These are phyloP conservation scores for Aspergillus sclerotiicarbonarius DNA, from an alignment of 495 filamentous ascomycete species.

Conservation along the genomic window DNA sequence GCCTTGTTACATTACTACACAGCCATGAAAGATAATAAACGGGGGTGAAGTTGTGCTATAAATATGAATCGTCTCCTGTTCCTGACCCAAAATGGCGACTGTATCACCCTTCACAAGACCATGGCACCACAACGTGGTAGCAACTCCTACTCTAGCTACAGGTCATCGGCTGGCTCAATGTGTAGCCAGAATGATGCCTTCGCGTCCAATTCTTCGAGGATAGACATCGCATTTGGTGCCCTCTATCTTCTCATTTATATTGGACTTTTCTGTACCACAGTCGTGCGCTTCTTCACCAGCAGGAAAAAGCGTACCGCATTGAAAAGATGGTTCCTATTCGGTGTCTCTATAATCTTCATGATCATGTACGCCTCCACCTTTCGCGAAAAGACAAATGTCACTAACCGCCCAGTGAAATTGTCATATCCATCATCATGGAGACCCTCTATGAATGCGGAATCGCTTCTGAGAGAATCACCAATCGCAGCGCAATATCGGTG, in stretches of 20 bases:
- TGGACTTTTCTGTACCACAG: not conserved
- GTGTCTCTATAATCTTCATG: conserved; percentile 10
- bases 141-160: not conserved
- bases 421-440: conserved; percentile 11
- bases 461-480: no score
- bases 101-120: no score
- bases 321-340: conserved; percentile 13
- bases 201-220: not conserved
- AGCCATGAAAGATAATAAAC: no score
- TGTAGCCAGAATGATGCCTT: conserved; percentile 12
- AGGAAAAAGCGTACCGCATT: conserved; percentile 2
- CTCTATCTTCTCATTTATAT: conserved; percentile 17
- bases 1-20: no score
- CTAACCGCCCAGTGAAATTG: conserved; percentile 4
- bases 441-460: conserved; percentile 15
- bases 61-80: not conserved
- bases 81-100: no score
- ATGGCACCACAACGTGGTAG: not conserved
- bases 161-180: conserved; percentile 6
- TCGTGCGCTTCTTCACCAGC: conserved; percentile 5
- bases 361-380: conserved; percentile 9
- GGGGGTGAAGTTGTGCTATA: no score
- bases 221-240: conserved; percentile 17
- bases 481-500: not conserved
- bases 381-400: not conserved